A percentile compares a stretch with the other conserved stretches of the same genome.
Evolutionary conservation across 1,139 yeast genomes (phyloP).

Genomic region (Groenewaldozyma auringiensis): DNA sequence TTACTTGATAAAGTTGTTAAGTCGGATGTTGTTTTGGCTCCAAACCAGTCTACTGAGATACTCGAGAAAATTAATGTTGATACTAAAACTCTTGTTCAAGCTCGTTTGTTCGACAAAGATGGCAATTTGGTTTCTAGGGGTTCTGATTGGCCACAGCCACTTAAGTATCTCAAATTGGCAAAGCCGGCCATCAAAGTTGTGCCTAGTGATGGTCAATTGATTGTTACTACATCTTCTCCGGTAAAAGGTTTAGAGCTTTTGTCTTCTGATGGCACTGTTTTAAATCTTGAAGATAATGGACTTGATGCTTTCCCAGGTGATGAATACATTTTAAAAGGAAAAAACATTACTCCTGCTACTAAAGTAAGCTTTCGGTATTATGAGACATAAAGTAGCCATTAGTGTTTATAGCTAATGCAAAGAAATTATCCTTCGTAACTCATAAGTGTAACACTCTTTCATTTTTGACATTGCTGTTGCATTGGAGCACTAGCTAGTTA

Average conservation of each 20-base stretch:
- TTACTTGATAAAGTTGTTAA: constrained; percentile 15
- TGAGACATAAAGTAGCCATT: too few relatives aligned
- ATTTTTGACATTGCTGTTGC: too few relatives aligned
- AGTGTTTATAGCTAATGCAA: too few relatives aligned
- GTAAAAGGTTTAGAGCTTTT: constrained; percentile 36
- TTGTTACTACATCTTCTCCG: constrained; percentile 31
- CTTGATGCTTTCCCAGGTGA: constrained; percentile 40
- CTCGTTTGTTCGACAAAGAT: constrained; percentile 16
- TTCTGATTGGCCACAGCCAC: constrained; percentile 50
- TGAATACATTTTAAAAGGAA: constrained; percentile 10
- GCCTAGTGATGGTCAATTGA: constrained; percentile 15
- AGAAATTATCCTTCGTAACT: too few relatives aligned
- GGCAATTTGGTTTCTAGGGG: constrained; percentile 30
- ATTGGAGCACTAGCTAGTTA: too few relatives aligned
- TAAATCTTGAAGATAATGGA: constrained; percentile 36
- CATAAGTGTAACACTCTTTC: too few relatives aligned
- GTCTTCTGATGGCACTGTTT: constrained; percentile 18
- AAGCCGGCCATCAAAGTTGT: constrained; percentile 15
- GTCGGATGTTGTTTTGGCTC: constrained; percentile 21
- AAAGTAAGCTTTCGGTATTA: constrained; percentile 3
- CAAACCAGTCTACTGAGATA: constrained; percentile 36
- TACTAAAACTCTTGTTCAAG: constrained; percentile 16
- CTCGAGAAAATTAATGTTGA: constrained; percentile 16
- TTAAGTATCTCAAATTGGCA: constrained; percentile 37
- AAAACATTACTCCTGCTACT: constrained; percentile 1